Conservation (phyloP, 148 eudicot species). For the Persicaria tinctoria region DNA sequence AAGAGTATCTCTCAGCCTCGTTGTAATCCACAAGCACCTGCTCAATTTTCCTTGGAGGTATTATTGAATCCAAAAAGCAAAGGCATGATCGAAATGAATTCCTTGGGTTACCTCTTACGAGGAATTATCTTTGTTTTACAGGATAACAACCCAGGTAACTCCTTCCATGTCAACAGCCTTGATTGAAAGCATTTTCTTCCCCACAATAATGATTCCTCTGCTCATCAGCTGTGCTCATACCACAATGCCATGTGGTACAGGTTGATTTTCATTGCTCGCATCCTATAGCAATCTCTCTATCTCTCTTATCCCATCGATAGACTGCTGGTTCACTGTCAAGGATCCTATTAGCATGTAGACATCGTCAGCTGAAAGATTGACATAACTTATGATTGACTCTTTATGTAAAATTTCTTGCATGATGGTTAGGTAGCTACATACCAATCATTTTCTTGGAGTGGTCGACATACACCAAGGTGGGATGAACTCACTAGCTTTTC, state of each 20-base stretch:
- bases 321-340: slow-evolving; percentile 85
- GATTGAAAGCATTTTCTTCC: slow-evolving; percentile 31
- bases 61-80: too few relatives aligned
- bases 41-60: too few relatives aligned
- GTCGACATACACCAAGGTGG: slow-evolving; percentile 78
- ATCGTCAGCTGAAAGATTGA: slow-evolving; percentile 62
- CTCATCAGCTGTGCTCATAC: slow-evolving; percentile 83
- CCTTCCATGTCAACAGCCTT: slow-evolving; percentile 78
- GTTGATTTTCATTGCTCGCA: slow-evolving; percentile 59
- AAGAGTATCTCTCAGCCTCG: too few relatives aligned
- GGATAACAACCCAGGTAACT: slow-evolving; percentile 80
- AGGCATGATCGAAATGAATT: too few relatives aligned
- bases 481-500: slow-evolving; percentile 41
- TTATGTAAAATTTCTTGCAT: not conserved
- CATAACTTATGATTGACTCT: not conserved
- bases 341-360: slow-evolving; percentile 80
- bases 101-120: too few relatives aligned
- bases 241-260: slow-evolving; percentile 68
- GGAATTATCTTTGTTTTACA: slow-evolving; percentile 9
- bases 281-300: slow-evolving; percentile 92
- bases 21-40: too few relatives aligned
- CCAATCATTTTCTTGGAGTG: slow-evolving; percentile 98
- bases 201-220: slow-evolving; percentile 55
- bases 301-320: slow-evolving; percentile 93
- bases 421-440: slow-evolving; percentile 16